Evolutionary conservation across 495 filamentous ascomycete species (phyloP), one percentile per base, ranked within the genome.

Genomic region (Penicillium manginii): DNA sequence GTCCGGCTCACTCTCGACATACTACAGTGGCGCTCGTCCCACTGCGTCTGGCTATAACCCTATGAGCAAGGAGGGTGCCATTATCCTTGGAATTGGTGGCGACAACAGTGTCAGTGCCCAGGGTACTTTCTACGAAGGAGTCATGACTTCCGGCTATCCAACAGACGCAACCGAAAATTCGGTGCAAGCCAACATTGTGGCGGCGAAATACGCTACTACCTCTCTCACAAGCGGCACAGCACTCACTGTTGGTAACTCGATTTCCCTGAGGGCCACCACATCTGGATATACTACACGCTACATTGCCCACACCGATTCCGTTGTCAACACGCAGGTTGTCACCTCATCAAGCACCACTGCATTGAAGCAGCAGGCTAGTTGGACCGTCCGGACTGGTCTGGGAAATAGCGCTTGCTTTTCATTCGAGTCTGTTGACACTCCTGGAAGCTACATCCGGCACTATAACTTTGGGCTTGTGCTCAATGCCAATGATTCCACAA

Each of bases 81-180:
- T 86, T 54, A 80, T 86, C 59, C 83, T 85, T 33, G 81, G 82
- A 33, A 85, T 83, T 49, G 82, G 82, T 50, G 82, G 82, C 17
- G 81, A 84, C 53, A 84, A 86, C 68, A 85, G 82, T 57, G 63
- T 65, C 50, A 54, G 77, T 55, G 82, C 75, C 18, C 82, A 86
- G 67, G 83, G 83, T 39, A 86, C 83, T 0, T 85, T 84, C 72
- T 86, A 86, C 68, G 83, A 86, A 65, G 83, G 83, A 39, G 83
- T 78, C 1, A 83, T 86, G 83, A 85, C 83, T 54, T 69, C 74
- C 6, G 82, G 83, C 33, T 86, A 83, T 60, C 83, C 83, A 2
- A 74, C 82, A 19, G 81, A 83, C 57, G 77, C 69, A 35, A 83
- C 78, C 26, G 83, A 86, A 64, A 71, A 76, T 66, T 57, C 74